Evolutionary conservation across 306 rosid genomes (phyloP).

Genomic region (Bauhinia variegata): DNA sequence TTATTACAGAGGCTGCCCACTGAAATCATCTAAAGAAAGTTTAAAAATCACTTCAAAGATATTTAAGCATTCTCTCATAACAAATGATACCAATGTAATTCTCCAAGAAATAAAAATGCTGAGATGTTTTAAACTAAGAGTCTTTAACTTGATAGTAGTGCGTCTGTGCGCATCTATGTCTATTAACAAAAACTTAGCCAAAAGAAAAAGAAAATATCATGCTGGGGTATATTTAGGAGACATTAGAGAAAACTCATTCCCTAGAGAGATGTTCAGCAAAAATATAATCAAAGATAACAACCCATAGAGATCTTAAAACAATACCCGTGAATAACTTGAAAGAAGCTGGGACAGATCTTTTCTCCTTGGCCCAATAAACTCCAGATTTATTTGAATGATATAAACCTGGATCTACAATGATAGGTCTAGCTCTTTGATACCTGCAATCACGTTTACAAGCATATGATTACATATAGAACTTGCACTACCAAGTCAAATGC

Average conservation of each 20-base stretch:
- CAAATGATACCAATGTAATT: neutral
- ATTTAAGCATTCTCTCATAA: neutral
- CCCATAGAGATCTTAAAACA: slow-evolving; percentile 10
- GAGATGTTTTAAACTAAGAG: neutral
- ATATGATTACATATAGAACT: slow-evolving; percentile 15
- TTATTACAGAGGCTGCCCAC: slow-evolving; percentile 7
- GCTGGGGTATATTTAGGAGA: neutral
- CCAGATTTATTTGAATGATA: slow-evolving; percentile 84
- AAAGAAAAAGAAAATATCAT: neutral
- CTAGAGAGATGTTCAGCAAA: too few species aligned
- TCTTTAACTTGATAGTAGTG: neutral
- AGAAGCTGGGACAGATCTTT: slow-evolving; percentile 79
- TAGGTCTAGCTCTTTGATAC: slow-evolving; percentile 76
- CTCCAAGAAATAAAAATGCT: neutral
- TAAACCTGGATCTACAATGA: slow-evolving; percentile 83
- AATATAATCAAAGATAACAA: too few species aligned
- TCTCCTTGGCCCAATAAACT: slow-evolving; percentile 91
- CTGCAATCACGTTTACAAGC: slow-evolving; percentile 42
- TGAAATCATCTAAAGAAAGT: slow-evolving; percentile 17
- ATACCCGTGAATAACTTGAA: slow-evolving; percentile 89
- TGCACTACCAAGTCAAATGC: neutral
- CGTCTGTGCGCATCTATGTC: too few species aligned
- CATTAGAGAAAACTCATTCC: slow-evolving; percentile 22
- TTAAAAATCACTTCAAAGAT: slow-evolving; percentile 13
- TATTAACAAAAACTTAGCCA: neutral